Evolutionary conservation across 192 early-diverging fungal genomes (phyloP).

Genomic region (Coemansia asiatica): DNA sequence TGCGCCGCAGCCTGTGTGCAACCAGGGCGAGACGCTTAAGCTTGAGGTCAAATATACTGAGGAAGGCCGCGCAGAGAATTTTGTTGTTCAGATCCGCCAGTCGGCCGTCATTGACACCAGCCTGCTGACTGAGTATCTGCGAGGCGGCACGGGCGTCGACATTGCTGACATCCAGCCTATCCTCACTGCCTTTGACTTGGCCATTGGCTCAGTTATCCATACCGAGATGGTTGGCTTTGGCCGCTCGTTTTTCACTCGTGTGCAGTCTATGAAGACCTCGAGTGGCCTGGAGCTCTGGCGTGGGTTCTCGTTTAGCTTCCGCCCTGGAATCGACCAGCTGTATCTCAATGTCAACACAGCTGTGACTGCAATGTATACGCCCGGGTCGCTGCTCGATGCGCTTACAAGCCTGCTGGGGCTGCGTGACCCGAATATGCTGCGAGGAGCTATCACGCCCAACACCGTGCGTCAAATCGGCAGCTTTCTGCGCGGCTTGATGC

Average conservation of each 20-base stretch:
- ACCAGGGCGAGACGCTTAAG: conserved; percentile 56
- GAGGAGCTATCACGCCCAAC: conserved; percentile 11
- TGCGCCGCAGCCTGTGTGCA: conserved; percentile 76
- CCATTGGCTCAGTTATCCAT: conserved; percentile 83
- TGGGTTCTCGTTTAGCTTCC: conserved; percentile 87
- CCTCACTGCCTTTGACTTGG: conserved; percentile 74
- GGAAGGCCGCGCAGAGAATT: conserved; percentile 55
- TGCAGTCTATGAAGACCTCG: conserved; percentile 47
- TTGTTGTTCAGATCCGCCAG: conserved; percentile 58
- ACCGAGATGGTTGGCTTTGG: conserved; percentile 75
- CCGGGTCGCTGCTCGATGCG: conserved; percentile 70
- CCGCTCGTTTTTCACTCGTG: conserved; percentile 89
- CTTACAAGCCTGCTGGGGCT: conserved; percentile 65
- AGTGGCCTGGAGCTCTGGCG: conserved; percentile 90
- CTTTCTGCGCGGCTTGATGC: conserved; percentile 55
- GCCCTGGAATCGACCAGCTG: conserved; percentile 72
- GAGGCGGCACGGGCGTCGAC: conserved; percentile 13
- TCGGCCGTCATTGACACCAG: conserved; percentile 61
- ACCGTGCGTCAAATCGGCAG: conserved; percentile 18
- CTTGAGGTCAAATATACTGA: conserved; percentile 58
- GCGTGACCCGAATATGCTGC: conserved; percentile 54
- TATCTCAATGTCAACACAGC: conserved; percentile 74
- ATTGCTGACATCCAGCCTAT: conserved; percentile 42
- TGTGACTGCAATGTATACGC: conserved; percentile 67
- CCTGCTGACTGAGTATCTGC: conserved; percentile 28